phyloP scores from a whole-genome alignment of 1,139 yeast species.

The Taphrina flavorubra region DNA sequence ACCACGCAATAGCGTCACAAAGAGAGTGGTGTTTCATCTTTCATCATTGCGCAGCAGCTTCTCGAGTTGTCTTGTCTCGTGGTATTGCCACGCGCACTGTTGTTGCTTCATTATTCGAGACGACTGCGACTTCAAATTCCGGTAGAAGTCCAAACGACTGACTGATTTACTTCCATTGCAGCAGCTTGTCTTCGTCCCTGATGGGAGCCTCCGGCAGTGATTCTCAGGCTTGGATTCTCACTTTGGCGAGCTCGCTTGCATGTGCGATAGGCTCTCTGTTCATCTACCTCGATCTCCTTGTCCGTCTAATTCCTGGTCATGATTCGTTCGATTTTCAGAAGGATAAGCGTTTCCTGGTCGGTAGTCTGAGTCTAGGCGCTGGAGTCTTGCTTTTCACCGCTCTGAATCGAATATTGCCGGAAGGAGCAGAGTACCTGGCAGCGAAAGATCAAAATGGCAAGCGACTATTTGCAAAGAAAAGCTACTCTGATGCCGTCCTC shows the following conservation, averaged over 20 bases:
- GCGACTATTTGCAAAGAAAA: constrained; percentile 46
- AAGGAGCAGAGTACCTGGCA: constrained; percentile 55
- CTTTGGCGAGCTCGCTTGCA: constrained; percentile 61
- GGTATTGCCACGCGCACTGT: too few relatives aligned
- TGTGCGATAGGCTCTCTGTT: constrained; percentile 66
- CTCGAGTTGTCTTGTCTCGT: too few relatives aligned
- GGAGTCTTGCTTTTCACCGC: constrained; percentile 66
- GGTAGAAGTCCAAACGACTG: neutral
- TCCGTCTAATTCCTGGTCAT: constrained; percentile 31
- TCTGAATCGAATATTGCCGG: constrained; percentile 67
- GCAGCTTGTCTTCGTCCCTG: too few relatives aligned
- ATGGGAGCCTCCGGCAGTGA: constrained; percentile 42
- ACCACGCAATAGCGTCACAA: too few relatives aligned
- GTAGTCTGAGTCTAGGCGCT: constrained; percentile 65
- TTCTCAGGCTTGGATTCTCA: constrained; percentile 64
- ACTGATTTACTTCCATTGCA: too few relatives aligned
- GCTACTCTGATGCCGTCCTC: constrained; percentile 9
- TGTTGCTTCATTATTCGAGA: neutral
- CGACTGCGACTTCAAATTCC: neutral
- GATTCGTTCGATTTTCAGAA: constrained; percentile 24
- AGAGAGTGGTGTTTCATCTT: too few relatives aligned
- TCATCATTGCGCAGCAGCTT: too few relatives aligned
- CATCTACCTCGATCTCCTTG: constrained; percentile 57
- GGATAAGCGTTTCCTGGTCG: constrained; percentile 56
- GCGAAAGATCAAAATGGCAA: constrained; percentile 46